Conservation (phyloP, 305 asterid species). For the Fraxinus platypoda region DNA sequence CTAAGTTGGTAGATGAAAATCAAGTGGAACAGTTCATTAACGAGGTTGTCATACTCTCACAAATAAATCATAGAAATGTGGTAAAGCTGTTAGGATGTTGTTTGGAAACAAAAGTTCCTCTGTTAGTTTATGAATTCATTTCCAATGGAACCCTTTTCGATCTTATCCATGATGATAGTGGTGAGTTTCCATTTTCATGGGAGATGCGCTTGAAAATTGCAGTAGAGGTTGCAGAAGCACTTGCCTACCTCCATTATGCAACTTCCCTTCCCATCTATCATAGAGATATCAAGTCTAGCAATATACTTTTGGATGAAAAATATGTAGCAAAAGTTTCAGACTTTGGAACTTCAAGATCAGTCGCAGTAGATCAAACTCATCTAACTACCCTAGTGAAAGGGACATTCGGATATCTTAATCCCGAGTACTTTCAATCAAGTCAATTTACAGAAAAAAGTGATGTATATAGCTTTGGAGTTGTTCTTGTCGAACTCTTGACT, state of each 20-base stretch:
- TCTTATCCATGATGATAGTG: conserved; percentile 9
- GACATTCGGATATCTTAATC: conserved; percentile 24
- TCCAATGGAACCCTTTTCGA: conserved; percentile 4
- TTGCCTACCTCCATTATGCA: conserved; percentile 19
- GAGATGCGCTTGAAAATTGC: conserved; percentile 21
- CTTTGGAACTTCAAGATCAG: conserved; percentile 21
- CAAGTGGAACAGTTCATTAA: conserved; percentile 13
- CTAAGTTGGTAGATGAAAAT: neutral
- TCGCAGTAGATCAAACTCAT: conserved; percentile 24
- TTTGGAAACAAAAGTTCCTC: neutral
- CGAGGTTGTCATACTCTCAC: conserved; percentile 18
- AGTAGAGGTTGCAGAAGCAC: conserved; percentile 21
- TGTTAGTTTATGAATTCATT: neutral
- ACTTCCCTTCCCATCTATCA: conserved; percentile 22
- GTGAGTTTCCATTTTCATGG: conserved; percentile 4
- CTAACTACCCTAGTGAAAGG: conserved; percentile 16
- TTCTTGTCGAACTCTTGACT: conserved; percentile 9
- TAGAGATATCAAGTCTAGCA: conserved; percentile 24
- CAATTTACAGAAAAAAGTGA: neutral
- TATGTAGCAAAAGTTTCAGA: conserved; percentile 15
- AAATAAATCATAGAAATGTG: conserved; percentile 8
- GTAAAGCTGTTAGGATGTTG: neutral
- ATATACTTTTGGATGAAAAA: conserved; percentile 20
- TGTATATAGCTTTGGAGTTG: conserved; percentile 21
- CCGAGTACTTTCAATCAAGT: neutral